Evolutionary conservation across 805 yeast species (phyloP).

Genomic region (baker's yeast (Saccharomyces cerevisiae)): DNA sequence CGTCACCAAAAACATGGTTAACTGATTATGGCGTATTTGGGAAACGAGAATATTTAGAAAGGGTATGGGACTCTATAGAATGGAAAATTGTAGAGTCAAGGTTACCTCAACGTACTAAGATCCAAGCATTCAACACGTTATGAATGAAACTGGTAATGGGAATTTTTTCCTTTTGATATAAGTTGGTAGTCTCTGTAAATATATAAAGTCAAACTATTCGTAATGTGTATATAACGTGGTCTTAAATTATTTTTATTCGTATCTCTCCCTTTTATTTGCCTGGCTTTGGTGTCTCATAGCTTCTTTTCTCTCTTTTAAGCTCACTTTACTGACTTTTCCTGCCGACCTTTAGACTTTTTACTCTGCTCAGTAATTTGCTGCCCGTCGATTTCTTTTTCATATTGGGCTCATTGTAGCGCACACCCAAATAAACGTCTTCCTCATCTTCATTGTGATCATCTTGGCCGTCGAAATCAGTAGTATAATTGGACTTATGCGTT

Average conservation of each 20-base stretch:
- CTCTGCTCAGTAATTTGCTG: conserved; percentile 68
- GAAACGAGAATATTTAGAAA: conserved; percentile 52
- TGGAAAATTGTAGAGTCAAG: conserved; percentile 59
- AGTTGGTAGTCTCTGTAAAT: neutral
- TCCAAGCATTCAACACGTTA: conserved; percentile 20
- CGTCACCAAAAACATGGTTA: conserved; percentile 60
- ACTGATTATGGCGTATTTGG: conserved; percentile 76
- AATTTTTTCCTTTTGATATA: neutral
- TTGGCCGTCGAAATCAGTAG: neutral
- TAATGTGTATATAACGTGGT: neutral
- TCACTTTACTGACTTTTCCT: conserved; percentile 7
- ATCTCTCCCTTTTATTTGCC: neutral
- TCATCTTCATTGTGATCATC: conserved; percentile 21
- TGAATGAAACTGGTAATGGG: neutral
- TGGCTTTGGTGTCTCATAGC: neutral
- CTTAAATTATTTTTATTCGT: neutral
- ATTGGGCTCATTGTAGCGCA: conserved; percentile 19
- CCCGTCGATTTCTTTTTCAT: conserved; percentile 31
- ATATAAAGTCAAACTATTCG: neutral
- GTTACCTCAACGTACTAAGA: conserved; percentile 18
- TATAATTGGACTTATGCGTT: neutral
- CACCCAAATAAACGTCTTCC: conserved; percentile 27
- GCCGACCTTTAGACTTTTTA: conserved; percentile 76
- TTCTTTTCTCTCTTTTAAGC: neutral
- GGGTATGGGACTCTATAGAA: conserved; percentile 61